Evolutionary conservation across 2,329 filamentous ascomycete genomes (phyloP).

Genomic region (Remersonia thermophila): DNA sequence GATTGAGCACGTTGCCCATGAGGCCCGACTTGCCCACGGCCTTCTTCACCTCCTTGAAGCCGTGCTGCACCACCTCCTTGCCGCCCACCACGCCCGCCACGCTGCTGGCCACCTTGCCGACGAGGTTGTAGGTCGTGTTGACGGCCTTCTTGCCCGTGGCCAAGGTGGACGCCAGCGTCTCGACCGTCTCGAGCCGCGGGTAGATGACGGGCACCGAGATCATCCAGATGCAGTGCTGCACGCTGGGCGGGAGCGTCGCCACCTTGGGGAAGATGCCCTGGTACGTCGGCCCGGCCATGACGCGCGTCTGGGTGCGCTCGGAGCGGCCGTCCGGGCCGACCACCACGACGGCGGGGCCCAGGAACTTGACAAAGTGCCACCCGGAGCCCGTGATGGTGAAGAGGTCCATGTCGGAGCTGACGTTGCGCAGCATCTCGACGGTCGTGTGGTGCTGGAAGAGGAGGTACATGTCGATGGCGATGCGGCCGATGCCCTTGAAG

Average conservation of each 20-base stretch:
- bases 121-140: slow-evolving; percentile 89
- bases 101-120: slow-evolving; percentile 89
- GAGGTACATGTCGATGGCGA: slow-evolving; percentile 95
- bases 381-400: slow-evolving; percentile 96
- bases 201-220: slow-evolving; percentile 83
- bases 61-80: slow-evolving; percentile 82
- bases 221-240: slow-evolving; percentile 97
- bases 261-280: slow-evolving; percentile 96
- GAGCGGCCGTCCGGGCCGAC: slow-evolving; percentile 86
- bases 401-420: slow-evolving; percentile 76
- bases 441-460: slow-evolving; percentile 98
- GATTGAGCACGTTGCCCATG: slow-evolving; percentile 91
- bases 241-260: slow-evolving; percentile 75
- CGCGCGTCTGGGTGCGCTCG: slow-evolving; percentile 78
- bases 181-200: slow-evolving; percentile 79
- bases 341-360: slow-evolving; percentile 81
- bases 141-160: slow-evolving; percentile 93
- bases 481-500: slow-evolving; percentile 94
- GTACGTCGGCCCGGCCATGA: slow-evolving; percentile 92
- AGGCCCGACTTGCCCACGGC: slow-evolving; percentile 89
- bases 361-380: slow-evolving; percentile 97
- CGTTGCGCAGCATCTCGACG: slow-evolving; percentile 79
- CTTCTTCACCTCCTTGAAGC: slow-evolving; percentile 91
- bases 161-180: slow-evolving; percentile 81
- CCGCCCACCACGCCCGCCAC: slow-evolving; percentile 92